These are phyloP conservation scores for Aquilaria malaccensis DNA, from an alignment of 345 rosid genomes.

Conservation along the genomic window DNA sequence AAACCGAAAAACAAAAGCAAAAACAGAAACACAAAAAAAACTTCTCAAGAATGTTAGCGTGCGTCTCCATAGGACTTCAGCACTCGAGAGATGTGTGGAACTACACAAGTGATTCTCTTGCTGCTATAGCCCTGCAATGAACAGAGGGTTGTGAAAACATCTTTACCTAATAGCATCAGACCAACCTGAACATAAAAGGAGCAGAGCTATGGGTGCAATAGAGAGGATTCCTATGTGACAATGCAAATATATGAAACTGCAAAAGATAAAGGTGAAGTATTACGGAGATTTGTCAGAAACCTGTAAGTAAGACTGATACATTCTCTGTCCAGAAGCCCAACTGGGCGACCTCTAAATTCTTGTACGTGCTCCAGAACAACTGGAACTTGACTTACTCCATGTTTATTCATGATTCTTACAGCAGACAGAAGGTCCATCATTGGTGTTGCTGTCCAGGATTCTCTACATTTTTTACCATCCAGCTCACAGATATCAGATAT, in stretches of 20 bases:
- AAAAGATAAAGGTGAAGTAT: no score
- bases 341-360: constrained; percentile 37
- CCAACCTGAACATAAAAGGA: constrained; percentile 51
- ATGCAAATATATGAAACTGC: no score
- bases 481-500: constrained; percentile 59
- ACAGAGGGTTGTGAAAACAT: background rate
- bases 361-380: constrained; percentile 50
- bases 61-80: no score
- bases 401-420: constrained; percentile 45
- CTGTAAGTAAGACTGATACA: constrained; percentile 67
- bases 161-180: background rate
- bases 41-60: no score
- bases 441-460: constrained; percentile 66
- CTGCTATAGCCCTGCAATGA: constrained; percentile 9
- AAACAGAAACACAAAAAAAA: no score
- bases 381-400: constrained; percentile 52
- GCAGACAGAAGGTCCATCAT: constrained; percentile 69
- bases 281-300: constrained; percentile 19
- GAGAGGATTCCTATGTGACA: no score
- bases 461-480: constrained; percentile 39
- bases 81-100: no score
- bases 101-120: constrained; percentile 7
- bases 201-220: no score
- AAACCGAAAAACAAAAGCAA: no score
- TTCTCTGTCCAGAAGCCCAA: constrained; percentile 81